Evolutionary conservation across 306 rosid species (phyloP).

Genomic region (Vigna trinervia): DNA sequence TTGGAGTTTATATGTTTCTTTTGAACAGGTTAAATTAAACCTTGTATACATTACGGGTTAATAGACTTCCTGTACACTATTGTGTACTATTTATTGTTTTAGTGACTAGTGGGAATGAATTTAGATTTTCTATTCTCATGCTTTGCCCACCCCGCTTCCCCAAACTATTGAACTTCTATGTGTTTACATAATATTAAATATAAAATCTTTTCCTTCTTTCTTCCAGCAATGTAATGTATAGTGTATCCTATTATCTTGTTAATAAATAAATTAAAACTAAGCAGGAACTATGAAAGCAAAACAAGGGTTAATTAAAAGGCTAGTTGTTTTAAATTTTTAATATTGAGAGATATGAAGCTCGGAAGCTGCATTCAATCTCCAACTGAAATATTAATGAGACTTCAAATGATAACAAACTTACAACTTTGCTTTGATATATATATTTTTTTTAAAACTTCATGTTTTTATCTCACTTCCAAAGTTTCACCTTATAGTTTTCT

Average conservation of each 20-base stretch:
- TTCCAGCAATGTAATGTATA: neutral
- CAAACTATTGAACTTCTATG: neutral
- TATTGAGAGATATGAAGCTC: conserved; percentile 10
- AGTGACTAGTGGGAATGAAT: conserved; percentile 22
- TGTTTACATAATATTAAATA: neutral
- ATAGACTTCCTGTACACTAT: neutral
- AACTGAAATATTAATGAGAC: conserved; percentile 1
- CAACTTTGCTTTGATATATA: neutral
- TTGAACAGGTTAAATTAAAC: neutral
- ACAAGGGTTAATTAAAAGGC: conserved; percentile 18
- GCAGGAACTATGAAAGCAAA: neutral
- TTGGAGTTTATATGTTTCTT: conserved; percentile 20
- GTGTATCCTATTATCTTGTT: conserved; percentile 7
- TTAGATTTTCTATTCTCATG: neutral
- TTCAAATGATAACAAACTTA: conserved; percentile 13
- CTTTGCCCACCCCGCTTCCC: neutral
- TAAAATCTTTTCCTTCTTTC: neutral
- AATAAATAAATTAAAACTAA: conserved; percentile 2
- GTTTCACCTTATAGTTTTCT: neutral
- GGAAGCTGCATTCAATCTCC: conserved; percentile 28
- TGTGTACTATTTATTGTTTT: neutral
- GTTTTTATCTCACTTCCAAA: neutral
- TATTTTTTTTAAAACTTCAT: too few relatives aligned
- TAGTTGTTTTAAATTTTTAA: neutral
- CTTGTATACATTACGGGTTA: too few relatives aligned